Evolutionary conservation across 768 basidiomycete species (phyloP).

Genomic region (Ramaria rubella): DNA sequence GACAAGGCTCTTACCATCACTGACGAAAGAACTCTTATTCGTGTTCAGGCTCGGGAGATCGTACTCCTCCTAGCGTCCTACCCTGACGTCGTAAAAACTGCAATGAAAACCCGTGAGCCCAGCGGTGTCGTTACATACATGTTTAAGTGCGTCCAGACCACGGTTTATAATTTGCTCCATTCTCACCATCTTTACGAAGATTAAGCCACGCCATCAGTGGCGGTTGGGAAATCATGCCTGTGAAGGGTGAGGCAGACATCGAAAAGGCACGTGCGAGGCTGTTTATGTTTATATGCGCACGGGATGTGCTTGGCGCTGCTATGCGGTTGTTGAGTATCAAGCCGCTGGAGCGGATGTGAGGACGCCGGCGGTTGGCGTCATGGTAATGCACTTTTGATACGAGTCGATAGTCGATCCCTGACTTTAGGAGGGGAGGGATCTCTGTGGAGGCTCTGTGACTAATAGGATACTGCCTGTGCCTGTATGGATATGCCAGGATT

Average conservation of each 20-base stretch:
- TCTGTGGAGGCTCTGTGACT: no score
- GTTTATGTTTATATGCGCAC: constrained; percentile 83
- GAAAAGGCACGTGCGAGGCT: constrained; percentile 78
- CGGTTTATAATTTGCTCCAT: neutral
- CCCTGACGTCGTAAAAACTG: constrained; percentile 85
- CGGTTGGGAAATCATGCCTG: constrained; percentile 87
- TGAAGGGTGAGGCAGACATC: constrained; percentile 62
- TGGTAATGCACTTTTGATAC: no score
- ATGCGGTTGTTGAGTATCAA: constrained; percentile 85
- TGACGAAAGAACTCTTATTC: neutral
- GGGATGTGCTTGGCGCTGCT: constrained; percentile 82
- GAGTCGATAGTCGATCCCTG: no score
- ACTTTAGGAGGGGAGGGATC: no score
- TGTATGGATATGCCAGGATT: no score
- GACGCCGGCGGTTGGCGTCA: no score
- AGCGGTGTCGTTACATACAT: constrained; percentile 82
- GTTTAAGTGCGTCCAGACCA: neutral
- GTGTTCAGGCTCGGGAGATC: constrained; percentile 74
- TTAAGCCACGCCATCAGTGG: constrained; percentile 83
- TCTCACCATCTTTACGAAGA: constrained; percentile 31
- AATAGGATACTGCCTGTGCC: no score
- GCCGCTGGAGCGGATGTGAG: constrained; percentile 90
- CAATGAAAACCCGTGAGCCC: constrained; percentile 81
- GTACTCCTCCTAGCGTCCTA: constrained; percentile 82
- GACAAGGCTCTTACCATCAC: neutral